phyloP scores from a whole-genome alignment of 345 rosid species.

The Boechera stricta region DNA sequence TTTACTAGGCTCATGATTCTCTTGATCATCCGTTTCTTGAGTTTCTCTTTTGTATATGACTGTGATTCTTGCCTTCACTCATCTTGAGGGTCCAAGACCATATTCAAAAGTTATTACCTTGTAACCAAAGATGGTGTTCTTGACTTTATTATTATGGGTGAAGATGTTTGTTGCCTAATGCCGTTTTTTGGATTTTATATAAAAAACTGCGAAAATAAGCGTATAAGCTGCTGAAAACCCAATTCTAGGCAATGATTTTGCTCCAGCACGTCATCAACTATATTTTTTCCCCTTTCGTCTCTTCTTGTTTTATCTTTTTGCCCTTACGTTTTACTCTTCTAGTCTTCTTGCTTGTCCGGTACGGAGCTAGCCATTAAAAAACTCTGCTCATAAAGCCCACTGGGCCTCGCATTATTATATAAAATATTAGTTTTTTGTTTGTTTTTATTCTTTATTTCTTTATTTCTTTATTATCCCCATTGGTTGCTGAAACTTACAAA shows the following conservation, averaged over 20 bases:
- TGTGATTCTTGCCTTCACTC: conserved; percentile 18
- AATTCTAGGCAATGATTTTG: too few species aligned
- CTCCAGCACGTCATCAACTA: too few species aligned
- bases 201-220: too few species aligned
- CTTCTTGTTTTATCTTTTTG: too few species aligned
- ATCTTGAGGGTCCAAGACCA: conserved; percentile 13
- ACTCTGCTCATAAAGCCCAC: conserved; percentile 16
- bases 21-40: conserved; percentile 28
- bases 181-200: too few species aligned
- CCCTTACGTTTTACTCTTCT: not conserved
- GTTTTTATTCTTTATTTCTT: conserved; percentile 39
- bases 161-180: not conserved
- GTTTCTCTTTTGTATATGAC: not conserved
- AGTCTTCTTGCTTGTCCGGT: not conserved
- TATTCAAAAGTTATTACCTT: not conserved
- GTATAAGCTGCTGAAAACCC: too few species aligned
- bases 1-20: conserved; percentile 30
- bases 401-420: conserved; percentile 35
- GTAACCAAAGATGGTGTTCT: not conserved
- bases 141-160: not conserved
- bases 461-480: conserved; percentile 51
- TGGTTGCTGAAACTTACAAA: conserved; percentile 60
- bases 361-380: not conserved
- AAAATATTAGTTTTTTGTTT: not conserved
- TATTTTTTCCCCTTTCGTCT: too few species aligned